phyloP scores from a whole-genome alignment of 345 rosid genomes.

The Syzygium aromaticum region DNA sequence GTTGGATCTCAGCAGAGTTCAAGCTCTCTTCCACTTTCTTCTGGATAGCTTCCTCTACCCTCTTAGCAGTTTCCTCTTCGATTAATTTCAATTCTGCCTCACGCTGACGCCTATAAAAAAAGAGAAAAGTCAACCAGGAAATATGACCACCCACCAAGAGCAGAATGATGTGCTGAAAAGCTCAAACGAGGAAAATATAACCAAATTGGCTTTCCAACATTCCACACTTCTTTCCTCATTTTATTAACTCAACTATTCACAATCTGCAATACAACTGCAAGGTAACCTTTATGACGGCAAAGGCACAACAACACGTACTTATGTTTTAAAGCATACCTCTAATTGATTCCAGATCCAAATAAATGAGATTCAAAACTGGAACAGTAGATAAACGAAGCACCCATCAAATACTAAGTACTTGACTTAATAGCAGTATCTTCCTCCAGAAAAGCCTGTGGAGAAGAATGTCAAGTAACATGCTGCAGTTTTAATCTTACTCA shows the following conservation, averaged over 20 bases:
- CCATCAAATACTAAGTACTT: conserved; percentile 62
- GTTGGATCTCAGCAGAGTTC: conserved; percentile 55
- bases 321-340: conserved; percentile 77
- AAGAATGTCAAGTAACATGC: conserved; percentile 61
- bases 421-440: conserved; percentile 74
- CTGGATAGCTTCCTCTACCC: conserved; percentile 74
- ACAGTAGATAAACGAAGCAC: conserved; percentile 55
- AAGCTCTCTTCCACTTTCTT: conserved; percentile 76
- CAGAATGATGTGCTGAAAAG: background rate
- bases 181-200: background rate
- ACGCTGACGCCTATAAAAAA: conserved; percentile 67
- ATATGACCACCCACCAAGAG: conserved; percentile 4
- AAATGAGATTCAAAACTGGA: conserved; percentile 69
- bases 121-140: conserved; percentile 26
- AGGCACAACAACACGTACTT: conserved; percentile 43
- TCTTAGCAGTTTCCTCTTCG: conserved; percentile 85
- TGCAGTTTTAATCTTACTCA: conserved; percentile 53
- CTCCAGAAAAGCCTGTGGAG: conserved; percentile 81
- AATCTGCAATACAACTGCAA: background rate
- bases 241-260: conserved; percentile 1
- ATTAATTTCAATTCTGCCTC: conserved; percentile 86
- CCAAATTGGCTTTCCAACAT: conserved; percentile 1
- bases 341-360: conserved; percentile 80
- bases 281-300: conserved; percentile 51
- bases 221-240: background rate